Evolutionary conservation across 2,329 filamentous ascomycete genomes (phyloP).

Genomic region (Berkeleyomyces basicola): DNA sequence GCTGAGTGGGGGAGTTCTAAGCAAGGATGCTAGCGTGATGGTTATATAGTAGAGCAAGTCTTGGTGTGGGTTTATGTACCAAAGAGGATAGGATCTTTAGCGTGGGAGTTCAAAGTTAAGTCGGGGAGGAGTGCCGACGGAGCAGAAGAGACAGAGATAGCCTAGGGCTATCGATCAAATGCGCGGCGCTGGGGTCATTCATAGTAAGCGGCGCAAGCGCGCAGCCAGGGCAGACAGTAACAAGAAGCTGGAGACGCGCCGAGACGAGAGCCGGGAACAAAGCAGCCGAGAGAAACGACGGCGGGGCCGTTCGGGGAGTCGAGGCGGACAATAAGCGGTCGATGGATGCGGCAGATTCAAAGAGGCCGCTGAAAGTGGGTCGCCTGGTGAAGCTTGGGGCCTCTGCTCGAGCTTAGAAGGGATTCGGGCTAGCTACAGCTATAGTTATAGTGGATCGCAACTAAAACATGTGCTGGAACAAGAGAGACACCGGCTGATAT

Average conservation of each 20-base stretch:
- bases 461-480: neutral
- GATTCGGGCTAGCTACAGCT: no score
- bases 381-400: neutral
- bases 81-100: neutral
- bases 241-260: neutral
- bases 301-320: neutral
- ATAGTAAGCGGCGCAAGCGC: slow-evolving; percentile 12
- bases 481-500: neutral
- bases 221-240: neutral
- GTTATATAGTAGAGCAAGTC: neutral
- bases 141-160: slow-evolving; percentile 1
- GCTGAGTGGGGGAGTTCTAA: neutral
- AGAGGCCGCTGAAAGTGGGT: neutral
- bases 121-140: slow-evolving; percentile 3
- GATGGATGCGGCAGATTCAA: neutral
- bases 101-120: neutral
- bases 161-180: slow-evolving; percentile 8
- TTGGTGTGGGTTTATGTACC: neutral
- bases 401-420: neutral
- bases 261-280: neutral
- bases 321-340: neutral
- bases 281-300: neutral
- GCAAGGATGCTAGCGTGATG: neutral
- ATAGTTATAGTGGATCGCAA: neutral
- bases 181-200: slow-evolving; percentile 5